Evolutionary conservation across 176 grass and related monocot species (phyloP).

Genomic region (Oryza glumipatula): DNA sequence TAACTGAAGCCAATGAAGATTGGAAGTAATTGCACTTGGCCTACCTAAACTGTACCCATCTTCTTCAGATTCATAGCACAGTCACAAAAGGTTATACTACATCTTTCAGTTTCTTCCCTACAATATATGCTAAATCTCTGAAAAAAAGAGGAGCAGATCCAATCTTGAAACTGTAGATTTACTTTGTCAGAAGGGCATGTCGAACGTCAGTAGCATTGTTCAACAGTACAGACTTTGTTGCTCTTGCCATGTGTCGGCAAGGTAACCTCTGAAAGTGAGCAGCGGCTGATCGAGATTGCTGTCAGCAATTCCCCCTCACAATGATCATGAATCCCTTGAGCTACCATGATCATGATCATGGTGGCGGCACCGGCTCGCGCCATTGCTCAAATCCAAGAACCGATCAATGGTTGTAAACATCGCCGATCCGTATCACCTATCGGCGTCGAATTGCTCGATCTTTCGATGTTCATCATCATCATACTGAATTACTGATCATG

Average conservation of each 20-base stretch:
- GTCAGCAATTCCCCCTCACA: neutral
- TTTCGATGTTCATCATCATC: neutral
- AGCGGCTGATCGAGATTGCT: neutral
- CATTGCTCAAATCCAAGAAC: too few relatives aligned
- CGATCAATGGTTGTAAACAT: neutral
- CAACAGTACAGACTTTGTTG: neutral
- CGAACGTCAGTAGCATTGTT: constrained; percentile 26
- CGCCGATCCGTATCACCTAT: neutral
- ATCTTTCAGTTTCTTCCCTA: constrained; percentile 20
- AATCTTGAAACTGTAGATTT: constrained; percentile 20
- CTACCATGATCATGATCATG: neutral
- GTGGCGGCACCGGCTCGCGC: neutral
- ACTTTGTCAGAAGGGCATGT: neutral
- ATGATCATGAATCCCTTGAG: neutral
- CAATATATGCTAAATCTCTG: neutral
- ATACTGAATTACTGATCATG: neutral
- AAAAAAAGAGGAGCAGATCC: constrained; percentile 12
- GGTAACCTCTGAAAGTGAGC: neutral
- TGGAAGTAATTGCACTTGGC: neutral
- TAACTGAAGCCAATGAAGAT: constrained; percentile 17
- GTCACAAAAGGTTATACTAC: neutral
- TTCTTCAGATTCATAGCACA: neutral
- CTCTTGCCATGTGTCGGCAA: constrained; percentile 13
- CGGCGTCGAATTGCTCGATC: constrained; percentile 34
- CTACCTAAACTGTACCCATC: neutral